Base-by-base conservation (phyloP, 2,329 filamentous ascomycete species). In the Pseudogymnoascus sp. region DNA sequence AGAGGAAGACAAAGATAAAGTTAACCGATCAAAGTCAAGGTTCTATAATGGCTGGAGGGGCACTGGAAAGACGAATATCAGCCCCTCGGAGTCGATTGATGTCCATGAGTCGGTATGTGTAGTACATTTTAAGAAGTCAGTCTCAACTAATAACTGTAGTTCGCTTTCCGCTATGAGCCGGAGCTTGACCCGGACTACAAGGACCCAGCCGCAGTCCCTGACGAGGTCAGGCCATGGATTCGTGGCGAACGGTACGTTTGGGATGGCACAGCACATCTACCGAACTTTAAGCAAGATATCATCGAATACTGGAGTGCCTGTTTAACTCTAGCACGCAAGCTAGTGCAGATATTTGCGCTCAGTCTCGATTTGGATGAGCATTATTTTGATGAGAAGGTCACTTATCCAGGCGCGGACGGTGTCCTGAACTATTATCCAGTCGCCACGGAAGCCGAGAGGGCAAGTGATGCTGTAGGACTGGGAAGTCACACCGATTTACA, bases 341-440 rank as follows among this genome's bases (percentile, higher is more conserved):
- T 86, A 33, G 77, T 82, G 2, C 74, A 76, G 4, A 73, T 79
- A 6, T 84, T 87, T 67, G 83, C 84, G 0, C 74, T 87, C 2
- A 79, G 79, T 4, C 75, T 86, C 1, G 77, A 78, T 10, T 73
- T 86, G 3, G 76, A 78, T 0, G 83, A 86, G 67, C 69, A 77
- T 35, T 80, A 81, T 62, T 86, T 86, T 68, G 82, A 86, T 65
- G 72, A 73, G 2, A 79, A 83, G 62, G 79, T 80, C 16, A 79
- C 76, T 0, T 78, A 81, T 66, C 84, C 84, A 0, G 82, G 74
- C 0, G 72, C 75, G 1, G 76, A 78, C 62, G 75, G 72, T 1
- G 76, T 78, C 0, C 78, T 77, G 66, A 76, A 79, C 59, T 80
- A 76, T 65, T 81, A 81, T 62, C 78, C 79, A 0, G 70, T 72